Evolutionary conservation across 2,329 filamentous ascomycete species (phyloP), one percentile per base, ranked within the genome.

Genomic region (Penicillium psychrosexuale): DNA sequence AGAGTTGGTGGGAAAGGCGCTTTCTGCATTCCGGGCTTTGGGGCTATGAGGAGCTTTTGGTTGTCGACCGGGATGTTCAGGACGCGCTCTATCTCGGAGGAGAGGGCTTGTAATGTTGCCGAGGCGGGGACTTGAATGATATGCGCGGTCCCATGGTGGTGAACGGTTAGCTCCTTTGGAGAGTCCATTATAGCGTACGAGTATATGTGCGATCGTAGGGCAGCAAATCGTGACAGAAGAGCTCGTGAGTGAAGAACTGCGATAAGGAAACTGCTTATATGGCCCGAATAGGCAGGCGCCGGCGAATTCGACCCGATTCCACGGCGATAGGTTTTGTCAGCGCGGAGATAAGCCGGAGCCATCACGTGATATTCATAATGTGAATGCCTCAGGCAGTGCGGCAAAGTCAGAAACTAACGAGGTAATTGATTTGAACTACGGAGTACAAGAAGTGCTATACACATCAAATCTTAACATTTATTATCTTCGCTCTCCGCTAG

Each of bases 91-190:
- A 77, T 70, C 34, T 58, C 58, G 37, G 58, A 44, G 22, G 75
- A 67, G 45, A 78, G 73, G 53, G 77, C 75, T 59, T 69, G 60
- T 31, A 86, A 74, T 1, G 82, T 85, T 53, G 82, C 78, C 56
- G 77, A 69, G 34, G 73, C 48, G 15, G 80, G 65, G 43, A 85
- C 77, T 11, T 72, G 69, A 42, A 84, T 67, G 17, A 72, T 70
- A 60, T 83, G 72, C 1, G 76, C 71, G 47, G 78, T 78, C 65
- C 79, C 78, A 66, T 84, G 82, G 62, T 85, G 79, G 58, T 79
- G 78, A 56, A 86, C 68, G 15, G 76, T 80, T 37, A 86, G 66
- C 34, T 67, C 65, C 54, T 80, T 51, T 1, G 37, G n/a, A 3
- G 51, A 56, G 8, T 57, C 55, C 57, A 61, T 59, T 22, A 22